These are phyloP conservation scores for Jacaranda mimosifolia DNA, from an alignment of 257 asterid species.

Conservation along the genomic window DNA sequence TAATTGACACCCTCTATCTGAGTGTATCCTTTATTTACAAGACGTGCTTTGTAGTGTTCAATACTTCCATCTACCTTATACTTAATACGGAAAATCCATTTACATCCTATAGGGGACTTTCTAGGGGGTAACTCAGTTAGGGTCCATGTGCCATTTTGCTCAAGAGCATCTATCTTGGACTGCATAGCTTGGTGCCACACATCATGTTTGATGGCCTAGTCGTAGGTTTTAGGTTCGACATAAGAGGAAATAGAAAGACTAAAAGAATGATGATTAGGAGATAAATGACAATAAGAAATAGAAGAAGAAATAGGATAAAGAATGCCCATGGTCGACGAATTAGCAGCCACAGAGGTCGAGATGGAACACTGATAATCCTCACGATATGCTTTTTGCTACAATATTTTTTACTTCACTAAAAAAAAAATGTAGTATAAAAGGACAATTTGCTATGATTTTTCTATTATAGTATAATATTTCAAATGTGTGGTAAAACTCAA, in stretches of 20 bases:
- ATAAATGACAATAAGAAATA: not conserved
- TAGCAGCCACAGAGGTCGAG: not conserved
- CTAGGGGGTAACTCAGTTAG: not conserved
- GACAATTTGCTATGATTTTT: too few relatives aligned
- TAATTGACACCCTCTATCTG: not conserved
- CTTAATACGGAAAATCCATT: not conserved
- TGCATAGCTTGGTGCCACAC: not conserved
- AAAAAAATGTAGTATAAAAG: too few relatives aligned
- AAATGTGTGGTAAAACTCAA: too few relatives aligned
- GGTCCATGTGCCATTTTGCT: not conserved
- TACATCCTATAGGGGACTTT: not conserved
- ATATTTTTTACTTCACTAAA: too few relatives aligned
- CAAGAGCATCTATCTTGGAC: not conserved
- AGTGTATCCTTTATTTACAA: not conserved
- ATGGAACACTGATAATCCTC: not conserved
- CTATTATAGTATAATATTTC: too few relatives aligned
- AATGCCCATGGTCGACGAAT: not conserved
- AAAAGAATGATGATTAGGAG: not conserved
- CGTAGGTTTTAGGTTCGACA: not conserved
- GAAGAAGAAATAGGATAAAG: not conserved
- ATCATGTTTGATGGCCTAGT: not conserved
- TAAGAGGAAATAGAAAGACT: not conserved
- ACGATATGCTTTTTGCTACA: too few relatives aligned
- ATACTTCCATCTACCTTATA: not conserved
- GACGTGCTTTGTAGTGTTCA: not conserved